Base-by-base conservation (phyloP, 2,329 filamentous ascomycete species). In the Pseudocercospora ulei region DNA sequence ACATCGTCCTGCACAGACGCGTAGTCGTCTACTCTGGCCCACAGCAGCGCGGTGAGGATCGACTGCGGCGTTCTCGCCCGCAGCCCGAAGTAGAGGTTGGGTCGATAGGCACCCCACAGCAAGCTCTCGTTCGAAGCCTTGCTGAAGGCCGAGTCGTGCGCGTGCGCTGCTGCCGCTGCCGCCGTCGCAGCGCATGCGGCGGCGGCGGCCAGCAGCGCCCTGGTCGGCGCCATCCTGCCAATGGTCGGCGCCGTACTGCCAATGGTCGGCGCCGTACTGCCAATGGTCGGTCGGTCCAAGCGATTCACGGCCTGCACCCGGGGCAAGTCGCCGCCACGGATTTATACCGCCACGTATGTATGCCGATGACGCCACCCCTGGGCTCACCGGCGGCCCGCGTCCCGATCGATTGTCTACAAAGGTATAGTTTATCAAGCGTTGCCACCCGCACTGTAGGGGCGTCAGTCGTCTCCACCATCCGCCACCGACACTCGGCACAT, bases 91-190 rank as follows among this genome's bases (percentile, higher is more conserved):
- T 95, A 96, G 28, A 96, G 64, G 56, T 95, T 95, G 0, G 88
- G 82, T 52, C 84, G 76, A 65, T 96, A 98, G 1, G 90, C 85
- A 0, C 90, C 90, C 90, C 90, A 98, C 67, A 96, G 71, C 53
- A 98, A 70, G 56, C 81, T 88, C 56, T 92, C 73, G 62, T 96
- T 94, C 51, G 68, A 73, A 14, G 68, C 66, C 54, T 64, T 65
- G 39, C 47, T 55, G 50, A 60, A 62, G 43, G 58, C 53, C 16
- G 45, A 49, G 11, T 38, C 37, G n/a, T 33, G 33, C 12, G 52
- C 48, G 26, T 50, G 35, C 13, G 44, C 45, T 14, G 51, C 34
- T n/a, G n/a, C n/a, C 16, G 30, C 30, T 22, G 30, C 17, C 20
- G 39, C 43, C 22, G 46, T 40, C 20, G 41, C 43, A 40, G 48